Percentiles rank a stretch among this genome's conserved stretches.
phyloP scores from a whole-genome alignment of 371 early-diverging fungal species.

The Apophysomyces elegans region DNA sequence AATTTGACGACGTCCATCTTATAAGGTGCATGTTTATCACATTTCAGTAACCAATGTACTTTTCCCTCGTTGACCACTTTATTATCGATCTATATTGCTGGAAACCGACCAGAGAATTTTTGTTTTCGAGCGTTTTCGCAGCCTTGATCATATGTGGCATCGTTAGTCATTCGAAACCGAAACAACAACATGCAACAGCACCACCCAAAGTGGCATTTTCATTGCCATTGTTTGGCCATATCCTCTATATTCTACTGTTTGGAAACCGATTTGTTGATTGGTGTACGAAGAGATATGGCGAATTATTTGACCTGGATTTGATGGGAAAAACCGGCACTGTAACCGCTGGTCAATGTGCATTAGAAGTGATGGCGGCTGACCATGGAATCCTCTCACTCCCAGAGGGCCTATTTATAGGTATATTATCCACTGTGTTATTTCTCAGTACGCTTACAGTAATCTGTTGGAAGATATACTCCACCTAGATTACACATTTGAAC shows the following conservation, averaged over 20 bases:
- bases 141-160: too few species aligned
- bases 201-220: conserved; percentile 38
- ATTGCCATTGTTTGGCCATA: conserved; percentile 39
- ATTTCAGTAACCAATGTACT: too few species aligned
- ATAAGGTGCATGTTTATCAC: too few species aligned
- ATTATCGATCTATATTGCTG: too few species aligned
- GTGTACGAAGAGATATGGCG: conserved; percentile 38
- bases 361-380: conserved; percentile 37
- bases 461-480: conserved; percentile 28
- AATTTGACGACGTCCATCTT: too few species aligned
- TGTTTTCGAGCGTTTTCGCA: too few species aligned
- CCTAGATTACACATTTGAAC: conserved; percentile 34
- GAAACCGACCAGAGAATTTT: too few species aligned
- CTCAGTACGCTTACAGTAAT: too few species aligned
- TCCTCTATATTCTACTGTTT: conserved; percentile 23
- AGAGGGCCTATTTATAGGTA: conserved; percentile 19
- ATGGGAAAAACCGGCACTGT: conserved; percentile 30
- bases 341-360: conserved; percentile 24
- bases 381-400: conserved; percentile 26
- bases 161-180: too few species aligned
- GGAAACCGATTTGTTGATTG: conserved; percentile 37
- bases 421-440: too few species aligned
- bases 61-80: too few species aligned
- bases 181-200: not conserved
- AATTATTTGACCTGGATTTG: conserved; percentile 31